These are phyloP conservation scores for Carpinus fangiana DNA, from an alignment of 306 rosid genomes.

Conservation along the genomic window DNA sequence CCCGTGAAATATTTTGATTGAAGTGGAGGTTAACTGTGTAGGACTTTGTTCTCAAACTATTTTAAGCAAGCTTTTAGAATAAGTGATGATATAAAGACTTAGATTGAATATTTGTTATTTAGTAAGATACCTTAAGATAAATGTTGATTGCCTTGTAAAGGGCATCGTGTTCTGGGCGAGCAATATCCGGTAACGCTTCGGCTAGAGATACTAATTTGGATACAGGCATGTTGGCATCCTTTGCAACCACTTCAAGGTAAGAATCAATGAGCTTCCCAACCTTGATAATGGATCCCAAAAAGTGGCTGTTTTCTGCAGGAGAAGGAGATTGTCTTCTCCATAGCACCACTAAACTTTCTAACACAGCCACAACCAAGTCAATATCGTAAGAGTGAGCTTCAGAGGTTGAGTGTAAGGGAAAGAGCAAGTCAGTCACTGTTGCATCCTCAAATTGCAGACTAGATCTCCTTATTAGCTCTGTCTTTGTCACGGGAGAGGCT, in stretches of 20 bases:
- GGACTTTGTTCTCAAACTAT: no score
- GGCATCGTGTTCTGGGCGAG: conserved; percentile 69
- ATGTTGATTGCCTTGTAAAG: conserved; percentile 85
- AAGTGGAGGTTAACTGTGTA: no score
- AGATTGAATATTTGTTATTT: background rate
- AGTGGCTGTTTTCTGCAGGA: conserved; percentile 46
- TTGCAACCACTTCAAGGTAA: conserved; percentile 85
- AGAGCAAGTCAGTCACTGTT: conserved; percentile 64
- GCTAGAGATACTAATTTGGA: conserved; percentile 63
- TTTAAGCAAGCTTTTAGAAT: no score
- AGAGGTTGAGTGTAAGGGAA: conserved; percentile 56
- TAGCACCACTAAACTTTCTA: conserved; percentile 67
- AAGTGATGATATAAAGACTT: no score
- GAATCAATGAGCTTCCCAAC: conserved; percentile 83
- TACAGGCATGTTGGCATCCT: conserved; percentile 70
- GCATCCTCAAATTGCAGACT: conserved; percentile 86
- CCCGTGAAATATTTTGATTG: no score
- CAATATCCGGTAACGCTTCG: conserved; percentile 77
- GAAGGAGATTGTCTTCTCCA: conserved; percentile 71
- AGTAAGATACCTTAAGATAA: conserved; percentile 74
- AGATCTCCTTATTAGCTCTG: conserved; percentile 71
- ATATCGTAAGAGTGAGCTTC: conserved; percentile 60
- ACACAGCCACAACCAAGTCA: conserved; percentile 66
- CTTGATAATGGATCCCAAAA: conserved; percentile 55
- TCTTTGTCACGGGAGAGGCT: conserved; percentile 61